These are phyloP conservation scores for Coemansia sp. DNA, from an alignment of 192 early-diverging fungal species.

Conservation along the genomic window DNA sequence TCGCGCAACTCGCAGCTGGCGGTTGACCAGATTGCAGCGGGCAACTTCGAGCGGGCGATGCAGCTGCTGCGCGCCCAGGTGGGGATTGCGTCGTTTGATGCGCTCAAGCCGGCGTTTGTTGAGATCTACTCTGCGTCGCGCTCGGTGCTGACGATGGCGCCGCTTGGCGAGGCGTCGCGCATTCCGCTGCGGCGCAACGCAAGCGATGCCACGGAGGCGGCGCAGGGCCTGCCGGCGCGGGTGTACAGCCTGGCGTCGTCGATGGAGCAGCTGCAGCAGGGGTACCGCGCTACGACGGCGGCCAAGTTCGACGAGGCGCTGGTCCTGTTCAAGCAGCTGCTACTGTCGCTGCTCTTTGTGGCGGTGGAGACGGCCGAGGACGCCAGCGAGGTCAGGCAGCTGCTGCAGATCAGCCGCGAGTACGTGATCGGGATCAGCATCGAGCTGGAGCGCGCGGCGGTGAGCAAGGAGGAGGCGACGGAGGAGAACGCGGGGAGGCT, in stretches of 20 bases:
- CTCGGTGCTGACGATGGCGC: constrained; percentile 63
- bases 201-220: constrained; percentile 54
- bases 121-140: constrained; percentile 80
- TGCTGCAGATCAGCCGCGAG: constrained; percentile 84
- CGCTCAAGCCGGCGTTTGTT: constrained; percentile 88
- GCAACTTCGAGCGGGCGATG: constrained; percentile 96
- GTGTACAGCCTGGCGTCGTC: constrained; percentile 40
- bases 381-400: constrained; percentile 75
- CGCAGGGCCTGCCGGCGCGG: constrained; percentile 41
- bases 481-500: constrained; percentile 67
- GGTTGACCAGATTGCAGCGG: constrained; percentile 93
- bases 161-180: constrained; percentile 63
- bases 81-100: constrained; percentile 92
- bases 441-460: constrained; percentile 75
- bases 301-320: constrained; percentile 86
- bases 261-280: constrained; percentile 79
- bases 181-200: constrained; percentile 73
- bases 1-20: constrained; percentile 84
- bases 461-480: constrained; percentile 57
- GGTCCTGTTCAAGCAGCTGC: constrained; percentile 70
- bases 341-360: constrained; percentile 81
- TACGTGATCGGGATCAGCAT: constrained; percentile 91
- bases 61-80: constrained; percentile 89
- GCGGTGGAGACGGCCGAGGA: constrained; percentile 69
- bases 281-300: constrained; percentile 76